Conservation (phyloP, 1,284 basidiomycete genomes). For the Fomes fomentarius region DNA sequence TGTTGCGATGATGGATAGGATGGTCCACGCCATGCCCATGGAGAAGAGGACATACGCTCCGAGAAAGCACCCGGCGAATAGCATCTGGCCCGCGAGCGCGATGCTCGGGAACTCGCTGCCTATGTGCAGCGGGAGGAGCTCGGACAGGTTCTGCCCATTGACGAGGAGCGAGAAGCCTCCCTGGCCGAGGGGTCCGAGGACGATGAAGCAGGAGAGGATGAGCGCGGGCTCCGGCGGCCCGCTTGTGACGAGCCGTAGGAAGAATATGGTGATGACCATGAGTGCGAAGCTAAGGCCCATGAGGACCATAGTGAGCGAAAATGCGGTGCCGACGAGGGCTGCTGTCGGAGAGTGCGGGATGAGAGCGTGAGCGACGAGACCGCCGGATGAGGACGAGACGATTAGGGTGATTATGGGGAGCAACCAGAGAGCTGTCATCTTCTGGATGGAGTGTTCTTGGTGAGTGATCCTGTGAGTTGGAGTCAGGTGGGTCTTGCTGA, state of each 20-base stretch:
- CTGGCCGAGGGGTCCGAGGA: constrained; percentile 40
- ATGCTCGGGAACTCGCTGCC: constrained; percentile 35
- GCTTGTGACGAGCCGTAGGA: constrained; percentile 42
- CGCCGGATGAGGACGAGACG: constrained; percentile 63
- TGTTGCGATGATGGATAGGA: constrained; percentile 40
- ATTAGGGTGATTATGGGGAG: constrained; percentile 65
- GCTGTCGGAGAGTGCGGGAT: constrained; percentile 40
- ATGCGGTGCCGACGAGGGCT: constrained; percentile 52
- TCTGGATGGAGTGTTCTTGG: constrained; percentile 51
- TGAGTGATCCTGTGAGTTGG: constrained; percentile 46
- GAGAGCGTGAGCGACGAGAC: constrained; percentile 51
- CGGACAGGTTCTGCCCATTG: constrained; percentile 47
- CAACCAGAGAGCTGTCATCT: constrained; percentile 57
- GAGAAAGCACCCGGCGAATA: constrained; percentile 44
- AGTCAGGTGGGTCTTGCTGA: constrained; percentile 10
- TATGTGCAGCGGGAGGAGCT: constrained; percentile 43
- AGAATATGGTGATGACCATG: constrained; percentile 49
- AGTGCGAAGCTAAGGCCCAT: constrained; percentile 54
- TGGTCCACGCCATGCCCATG: constrained; percentile 49
- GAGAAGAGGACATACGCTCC: constrained; percentile 47
- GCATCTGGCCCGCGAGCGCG: constrained; percentile 37
- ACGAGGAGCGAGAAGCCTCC: constrained; percentile 60
- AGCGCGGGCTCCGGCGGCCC: constrained; percentile 41
- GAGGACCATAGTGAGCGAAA: constrained; percentile 53
- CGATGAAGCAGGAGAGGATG: constrained; percentile 56